phyloP scores from a whole-genome alignment of 1,284 basidiomycete species.

The Mycena citricolor region DNA sequence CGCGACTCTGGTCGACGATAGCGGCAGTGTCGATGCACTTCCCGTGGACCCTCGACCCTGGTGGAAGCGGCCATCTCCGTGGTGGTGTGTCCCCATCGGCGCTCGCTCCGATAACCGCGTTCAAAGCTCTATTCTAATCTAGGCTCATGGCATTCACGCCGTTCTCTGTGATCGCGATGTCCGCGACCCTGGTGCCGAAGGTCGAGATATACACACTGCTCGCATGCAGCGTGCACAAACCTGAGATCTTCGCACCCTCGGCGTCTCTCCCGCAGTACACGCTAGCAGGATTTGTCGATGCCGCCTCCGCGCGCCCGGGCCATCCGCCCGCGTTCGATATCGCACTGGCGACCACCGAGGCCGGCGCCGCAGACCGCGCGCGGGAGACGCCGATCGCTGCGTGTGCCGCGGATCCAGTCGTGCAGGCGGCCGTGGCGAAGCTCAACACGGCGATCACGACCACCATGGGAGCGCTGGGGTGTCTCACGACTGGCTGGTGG shows the following conservation, averaged over 20 bases:
- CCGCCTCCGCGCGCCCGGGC: background rate
- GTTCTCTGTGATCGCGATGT: background rate
- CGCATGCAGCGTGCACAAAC: background rate
- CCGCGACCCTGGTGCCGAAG: background rate
- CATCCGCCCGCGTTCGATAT: conserved; percentile 18
- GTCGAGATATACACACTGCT: conserved; percentile 1
- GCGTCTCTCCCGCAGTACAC: background rate
- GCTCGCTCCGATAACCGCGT: too few species aligned
- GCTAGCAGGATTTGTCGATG: too few species aligned
- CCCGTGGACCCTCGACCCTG: conserved; percentile 27
- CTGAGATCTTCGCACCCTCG: conserved; percentile 17
- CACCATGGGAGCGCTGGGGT: conserved; percentile 69
- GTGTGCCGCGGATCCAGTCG: conserved; percentile 72
- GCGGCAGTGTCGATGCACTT: conserved; percentile 20
- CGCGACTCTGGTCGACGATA: conserved; percentile 33
- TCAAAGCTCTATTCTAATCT: background rate
- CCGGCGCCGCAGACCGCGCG: background rate
- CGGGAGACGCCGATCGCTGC: conserved; percentile 2
- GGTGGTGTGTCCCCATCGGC: conserved; percentile 25
- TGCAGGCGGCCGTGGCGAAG: conserved; percentile 71
- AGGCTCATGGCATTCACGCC: background rate
- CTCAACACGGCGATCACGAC: conserved; percentile 65
- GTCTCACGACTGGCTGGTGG: conserved; percentile 85
- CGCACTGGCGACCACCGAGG: conserved; percentile 1
- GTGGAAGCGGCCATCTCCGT: conserved; percentile 2